Evolutionary conservation across 2,329 filamentous ascomycete genomes (phyloP), one percentile per base, ranked within the genome.

Genomic region (Xylariaceae sp.): DNA sequence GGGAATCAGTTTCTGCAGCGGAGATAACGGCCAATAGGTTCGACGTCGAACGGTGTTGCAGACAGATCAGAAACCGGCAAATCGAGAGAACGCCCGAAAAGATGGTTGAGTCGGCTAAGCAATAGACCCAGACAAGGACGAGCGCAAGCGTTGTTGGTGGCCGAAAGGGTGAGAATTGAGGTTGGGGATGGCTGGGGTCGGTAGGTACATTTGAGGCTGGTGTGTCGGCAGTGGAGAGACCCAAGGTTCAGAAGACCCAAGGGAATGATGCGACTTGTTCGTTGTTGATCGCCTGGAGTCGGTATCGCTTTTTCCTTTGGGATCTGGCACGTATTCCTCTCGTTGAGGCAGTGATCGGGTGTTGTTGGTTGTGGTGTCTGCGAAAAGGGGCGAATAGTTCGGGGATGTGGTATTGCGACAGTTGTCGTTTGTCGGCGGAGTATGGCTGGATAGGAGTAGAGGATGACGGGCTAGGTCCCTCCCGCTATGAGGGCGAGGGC

Each of bases 101-200:
- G 42, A 42, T 18, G 35, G 29, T 37, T 38, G 22, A 33, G 32
- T 35, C 34, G 32, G 19, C 29, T 31, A 40, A 37, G 41, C 24
- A 19, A 41, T 46, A 34, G 26, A 37, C 38, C 40, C 35, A 43
- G 41, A 33, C 43, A 19, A 38, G 11, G 30, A 26, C 41, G 30
- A 41, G 45, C 45, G 43, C 22, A 43, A 37, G 47, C 22, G 45
- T 19, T 43, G 38, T 36, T 45, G 29, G 44, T 45, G 39, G 48
- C 44, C 42, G 33, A 29, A 41, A 32, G 8, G 30, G 30, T 32
- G 30, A 17, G 30, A 13, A n/a, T 32, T 36, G 39, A 38, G 24
- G 44, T 48, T 49, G 36, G 37, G 47, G 47, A 56, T 55, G 55
- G 56, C 54, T 58, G 51, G 56, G 50, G 35, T 42, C 44, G 47